Evolutionary conservation across 2,329 filamentous ascomycete genomes (phyloP), one percentile per base, ranked within the genome.

Genomic region (Sarocladiaceae sp.): DNA sequence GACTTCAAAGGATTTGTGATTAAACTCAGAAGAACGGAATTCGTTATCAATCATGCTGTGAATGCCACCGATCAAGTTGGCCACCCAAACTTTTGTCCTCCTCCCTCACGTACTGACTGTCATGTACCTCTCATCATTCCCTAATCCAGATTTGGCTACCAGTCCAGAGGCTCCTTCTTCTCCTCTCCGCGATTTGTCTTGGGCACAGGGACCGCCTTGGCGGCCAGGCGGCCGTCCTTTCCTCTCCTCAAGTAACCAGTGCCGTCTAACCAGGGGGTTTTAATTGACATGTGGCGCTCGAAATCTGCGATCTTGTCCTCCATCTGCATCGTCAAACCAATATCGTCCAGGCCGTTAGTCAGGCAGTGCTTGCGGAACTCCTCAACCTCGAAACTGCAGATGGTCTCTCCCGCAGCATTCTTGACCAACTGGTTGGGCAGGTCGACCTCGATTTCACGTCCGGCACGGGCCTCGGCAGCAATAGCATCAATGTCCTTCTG

Each of bases 301-400:
- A 94, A 96, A 55, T 79, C 79, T 53, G 80, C 74, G 65, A 97
- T 97, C 79, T 96, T 91, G 56, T 91, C 87, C 58, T 94, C 91
- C 72, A 89, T 82, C 73, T 95, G 89, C 79, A 97, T 90, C 5
- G 93, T 97, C 57, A 97, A 74, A 31, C 93, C 93, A 63, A 97
- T 97, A 62, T 97, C 94, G 66, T 97, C 93, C 10, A 97, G 83
- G 0, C 93, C 93, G 65, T 97, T 96, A 62, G 96, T 71, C 49
- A 97, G 74, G 70, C 93, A 97, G 73, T 97, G 90, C 74, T 95
- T 96, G 66, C 91, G 79, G 78, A 97, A 97, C 71, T 88, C 83
- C 66, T 97, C 93, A 5, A 96, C 88, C 1, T 96, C 87, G 64
- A 97, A 97, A 36, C 72, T 70, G 64, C 86, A 86, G 51, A 97